These are phyloP conservation scores for Leishmania guyanensis DNA, from an alignment of 208 protist genomes.

Conservation along the genomic window DNA sequence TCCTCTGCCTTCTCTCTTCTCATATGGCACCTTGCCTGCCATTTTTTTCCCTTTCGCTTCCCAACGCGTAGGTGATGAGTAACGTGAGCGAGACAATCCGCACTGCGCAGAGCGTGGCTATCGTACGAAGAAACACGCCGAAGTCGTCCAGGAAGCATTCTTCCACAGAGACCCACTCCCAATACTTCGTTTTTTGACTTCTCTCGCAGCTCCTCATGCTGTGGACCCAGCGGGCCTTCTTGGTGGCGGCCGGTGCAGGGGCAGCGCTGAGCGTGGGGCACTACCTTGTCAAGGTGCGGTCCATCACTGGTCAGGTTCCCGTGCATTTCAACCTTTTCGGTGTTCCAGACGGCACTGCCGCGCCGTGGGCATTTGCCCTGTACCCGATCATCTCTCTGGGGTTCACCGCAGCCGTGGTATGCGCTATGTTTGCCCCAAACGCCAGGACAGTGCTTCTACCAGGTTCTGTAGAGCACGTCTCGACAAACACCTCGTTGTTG, in stretches of 20 bases:
- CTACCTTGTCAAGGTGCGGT: slow-evolving; percentile 16
- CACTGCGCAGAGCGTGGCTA: not conserved
- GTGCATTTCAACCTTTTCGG: slow-evolving; percentile 36
- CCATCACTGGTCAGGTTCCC: slow-evolving; percentile 10
- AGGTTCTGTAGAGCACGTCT: slow-evolving; percentile 13
- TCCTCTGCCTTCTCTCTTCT: not conserved
- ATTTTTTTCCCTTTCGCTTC: not conserved
- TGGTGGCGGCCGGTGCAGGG: slow-evolving; percentile 17
- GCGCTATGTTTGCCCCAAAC: not conserved
- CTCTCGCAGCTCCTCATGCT: not conserved
- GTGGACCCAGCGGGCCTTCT: slow-evolving; percentile 7
- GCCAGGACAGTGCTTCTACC: not conserved
- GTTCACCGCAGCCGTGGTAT: not conserved
- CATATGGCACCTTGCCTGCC: not conserved
- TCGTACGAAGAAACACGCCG: too few relatives aligned
- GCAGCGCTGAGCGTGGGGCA: slow-evolving; percentile 17
- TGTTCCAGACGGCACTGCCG: slow-evolving; percentile 11
- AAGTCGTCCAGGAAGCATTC: not conserved
- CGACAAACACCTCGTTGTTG: slow-evolving; percentile 1
- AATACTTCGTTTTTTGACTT: not conserved
- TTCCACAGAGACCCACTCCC: not conserved
- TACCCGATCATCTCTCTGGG: slow-evolving; percentile 2
- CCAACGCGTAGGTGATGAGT: not conserved
- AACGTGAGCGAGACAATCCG: too few relatives aligned
- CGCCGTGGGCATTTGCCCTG: slow-evolving; percentile 27